Base-by-base conservation (phyloP, 2,329 filamentous ascomycete genomes). In the Podosphaera aphanis region DNA sequence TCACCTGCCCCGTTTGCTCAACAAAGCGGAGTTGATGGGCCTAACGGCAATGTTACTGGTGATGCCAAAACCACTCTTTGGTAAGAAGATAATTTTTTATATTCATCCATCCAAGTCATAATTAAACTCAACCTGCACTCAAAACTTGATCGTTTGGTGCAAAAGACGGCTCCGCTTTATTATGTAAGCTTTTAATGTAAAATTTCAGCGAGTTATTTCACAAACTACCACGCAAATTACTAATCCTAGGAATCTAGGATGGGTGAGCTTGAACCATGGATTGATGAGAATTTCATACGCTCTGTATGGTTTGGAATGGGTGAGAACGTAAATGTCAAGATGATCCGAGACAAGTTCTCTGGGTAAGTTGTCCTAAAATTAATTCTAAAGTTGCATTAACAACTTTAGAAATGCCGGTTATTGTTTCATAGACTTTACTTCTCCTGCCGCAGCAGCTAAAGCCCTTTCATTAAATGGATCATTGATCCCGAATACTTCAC, bases 301-400 rank as follows among this genome's bases (percentile, higher is more conserved):
- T 90, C 82, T 56, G 77, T 95, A 40, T 95, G 68, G 52, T 93
- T 84, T 59, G 77, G 86, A 57, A 82, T 93, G 67, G 85, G 82
- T 55, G 90, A 95, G 65, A 77, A 77, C 52, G 90, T 98, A 57
- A 94, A 94, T 57, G 90, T 98, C 56, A 98, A 98, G 74, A 93
- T 98, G 73, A 98, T 98, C 58, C 83, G 90, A 53, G 90, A 98
- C 68, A 94, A 94, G 66, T 93, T 93, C 64, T 94, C 88, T 60
- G 90, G 88, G 85, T 93, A 71, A 65, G 71, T 59, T 37, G 42
- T 18, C 31, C 36, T 35, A 36, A 15, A 27, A 46, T 15, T 8
- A 6, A 5, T 20, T 39, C 15, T 5, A 5, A 23, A 44, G 31
- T 49, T 25, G 16, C 43, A 47, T 52, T 37, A 54, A 43, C 43